A percentile compares a stretch with the other conserved stretches of the same genome.
Conservation (phyloP, 768 basidiomycete genomes). For the Boletus reticulatus region DNA sequence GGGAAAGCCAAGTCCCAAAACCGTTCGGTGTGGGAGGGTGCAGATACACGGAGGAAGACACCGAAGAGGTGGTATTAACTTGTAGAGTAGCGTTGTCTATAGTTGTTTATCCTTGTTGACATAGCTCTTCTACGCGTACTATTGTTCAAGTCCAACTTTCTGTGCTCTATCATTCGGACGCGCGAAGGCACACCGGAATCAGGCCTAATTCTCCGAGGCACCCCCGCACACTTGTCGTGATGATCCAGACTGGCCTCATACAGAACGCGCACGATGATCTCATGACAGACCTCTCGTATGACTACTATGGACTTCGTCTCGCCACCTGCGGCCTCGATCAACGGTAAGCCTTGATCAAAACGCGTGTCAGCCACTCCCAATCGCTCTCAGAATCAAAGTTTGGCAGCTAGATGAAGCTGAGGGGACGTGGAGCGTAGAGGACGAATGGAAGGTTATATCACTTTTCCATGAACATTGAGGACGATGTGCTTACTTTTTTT, state of each 20-base stretch:
- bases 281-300: conserved; percentile 83
- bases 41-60: conserved; percentile 7
- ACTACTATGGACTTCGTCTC: conserved; percentile 83
- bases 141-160: neutral
- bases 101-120: no score
- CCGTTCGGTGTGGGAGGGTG: conserved; percentile 26
- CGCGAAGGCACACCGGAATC: neutral
- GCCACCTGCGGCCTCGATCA: conserved; percentile 85
- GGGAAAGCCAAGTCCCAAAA: conserved; percentile 24
- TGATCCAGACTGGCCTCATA: conserved; percentile 82
- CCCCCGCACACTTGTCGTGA: conserved; percentile 20
- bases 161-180: neutral
- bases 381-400: conserved; percentile 62
- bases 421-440: conserved; percentile 74
- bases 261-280: conserved; percentile 77
- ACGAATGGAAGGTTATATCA: conserved; percentile 86
- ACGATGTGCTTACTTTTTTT: neutral
- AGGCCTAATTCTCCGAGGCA: neutral
- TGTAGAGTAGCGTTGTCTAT: no score
- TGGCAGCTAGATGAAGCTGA: conserved; percentile 75
- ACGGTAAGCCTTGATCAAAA: conserved; percentile 43
- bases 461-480: neutral
- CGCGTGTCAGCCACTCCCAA: conserved; percentile 9
- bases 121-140: no score
- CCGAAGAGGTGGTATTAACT: conserved; percentile 21